Base-by-base conservation (phyloP, 2,329 filamentous ascomycete genomes). In the Incumbomyces lentus region DNA sequence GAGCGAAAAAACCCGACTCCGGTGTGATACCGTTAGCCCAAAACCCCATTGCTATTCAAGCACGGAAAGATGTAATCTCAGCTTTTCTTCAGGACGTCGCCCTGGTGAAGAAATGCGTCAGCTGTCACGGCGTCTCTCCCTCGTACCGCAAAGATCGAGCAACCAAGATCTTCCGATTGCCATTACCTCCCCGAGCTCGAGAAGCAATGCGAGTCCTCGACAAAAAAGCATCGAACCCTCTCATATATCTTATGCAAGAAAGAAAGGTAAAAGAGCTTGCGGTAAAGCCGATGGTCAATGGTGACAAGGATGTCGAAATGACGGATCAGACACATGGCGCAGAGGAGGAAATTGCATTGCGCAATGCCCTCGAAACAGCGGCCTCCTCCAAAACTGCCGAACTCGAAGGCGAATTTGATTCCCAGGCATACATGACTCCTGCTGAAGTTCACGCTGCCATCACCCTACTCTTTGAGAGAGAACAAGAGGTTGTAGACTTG, bases 151-250 rank as follows among this genome's bases (percentile, higher is more conserved):
- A 94, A 63, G 90, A 98, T 59, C 77, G 84, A 36, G 92, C 81
- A 58, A 84, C 89, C 60, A 98, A 96, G 65, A 88, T 98, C 45
- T 98, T 96, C 64, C 82, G 90, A 61, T 92, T 85, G 60, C 72
- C 84, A 1, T 68, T 47, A 77, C 74, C 39, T 66, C 74, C 39
- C 94, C 93, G 63, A 81, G 92, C 31, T 79, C 81, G 61, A 75
- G 79, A 35, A 80, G 82, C 51, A 94, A 94, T 84, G 75, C 80
- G 2, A 79, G 84, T 55, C 65, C 66, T 40, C 75, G 79, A 46
- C 77, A 88, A 60, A 82, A 80, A 56, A 47, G 71, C 78, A 31
- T 74, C 75, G 43, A 86, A 92, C 60, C 82, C 85, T 2, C 71
- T 93, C 57, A 65, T 84, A 11, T 69, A 82, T 49, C 66, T 79